Conservation (phyloP, 306 rosid species). For the Rubus idaeus region DNA sequence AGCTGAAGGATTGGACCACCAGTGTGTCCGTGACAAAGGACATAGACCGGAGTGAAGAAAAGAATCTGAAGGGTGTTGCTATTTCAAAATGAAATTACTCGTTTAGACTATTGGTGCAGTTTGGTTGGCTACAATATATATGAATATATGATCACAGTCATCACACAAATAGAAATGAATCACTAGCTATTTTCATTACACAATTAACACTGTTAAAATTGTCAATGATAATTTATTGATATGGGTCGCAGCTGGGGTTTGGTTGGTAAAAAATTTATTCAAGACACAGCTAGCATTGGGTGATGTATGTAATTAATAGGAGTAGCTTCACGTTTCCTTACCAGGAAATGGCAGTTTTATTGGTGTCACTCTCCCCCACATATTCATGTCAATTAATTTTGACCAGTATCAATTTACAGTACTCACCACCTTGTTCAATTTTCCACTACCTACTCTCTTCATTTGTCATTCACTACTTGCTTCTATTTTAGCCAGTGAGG, state of each 20-base stretch:
- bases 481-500: not conserved
- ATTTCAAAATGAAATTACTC: too few species aligned
- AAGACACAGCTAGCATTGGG: not conserved
- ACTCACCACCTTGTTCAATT: not conserved
- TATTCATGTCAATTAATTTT: slow-evolving; percentile 2
- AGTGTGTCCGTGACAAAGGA: too few species aligned
- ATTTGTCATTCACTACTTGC: not conserved
- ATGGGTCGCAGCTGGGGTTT: not conserved
- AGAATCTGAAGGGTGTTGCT: too few species aligned
- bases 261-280: slow-evolving; percentile 4
- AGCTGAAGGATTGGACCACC: too few species aligned
- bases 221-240: not conserved
- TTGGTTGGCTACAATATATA: too few species aligned
- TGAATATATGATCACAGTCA: not conserved
- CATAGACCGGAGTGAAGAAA: too few species aligned
- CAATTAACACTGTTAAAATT: not conserved
- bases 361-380: slow-evolving; percentile 9
- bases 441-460: slow-evolving; percentile 14
- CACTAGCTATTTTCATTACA: not conserved
- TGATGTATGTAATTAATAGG: not conserved
- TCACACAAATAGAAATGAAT: not conserved
- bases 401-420: not conserved
- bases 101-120: too few species aligned
- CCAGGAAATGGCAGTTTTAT: not conserved
- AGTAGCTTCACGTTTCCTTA: not conserved